Base-by-base conservation (phyloP, 257 asterid species). In the Solanum tarijense region DNA sequence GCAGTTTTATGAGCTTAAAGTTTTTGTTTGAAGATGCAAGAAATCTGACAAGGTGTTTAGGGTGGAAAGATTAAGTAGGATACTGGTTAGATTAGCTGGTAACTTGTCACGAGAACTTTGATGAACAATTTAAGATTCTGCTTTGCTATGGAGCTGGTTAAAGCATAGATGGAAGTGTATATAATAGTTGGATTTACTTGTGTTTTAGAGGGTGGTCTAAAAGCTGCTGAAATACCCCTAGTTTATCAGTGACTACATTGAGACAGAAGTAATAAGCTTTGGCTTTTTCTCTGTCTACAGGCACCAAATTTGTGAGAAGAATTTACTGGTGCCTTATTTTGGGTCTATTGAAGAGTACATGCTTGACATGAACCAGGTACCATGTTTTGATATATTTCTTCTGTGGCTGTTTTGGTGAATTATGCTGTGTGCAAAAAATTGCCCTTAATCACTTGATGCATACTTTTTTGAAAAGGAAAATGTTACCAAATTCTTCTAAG, bases 211-310 rank as follows among this genome's bases (percentile, higher is more conserved):
- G 65, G 84, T 79, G 27, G 84, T 79, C 84, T 79, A 43, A 79
- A 86, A 31, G 83, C 83, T 86, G 83, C 83, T 46, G 83, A 86
- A 71, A 38, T 86, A 12, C 75, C 84, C 74, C 23, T 73, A 43
- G 46, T 31, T 86, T 86, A 41, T 86, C 88, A 73, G 68, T 71
- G 88, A 41, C 88, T 86, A 13, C 68, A 73, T 86, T 66, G 69
- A 62, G 88, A 72, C 84, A 86, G 81, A 58, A 78, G 88, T 86
- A 86, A 46, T 86, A 62, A 73, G 84, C 88, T 86, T 74, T 72
- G 84, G 71, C 88, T 86, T 86, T 86, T 78, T 78, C 88, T 48
- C 88, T 48, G 58, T 71, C 68, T 86, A 86, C 88, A 86, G 88
- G 88, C 81, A 43, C 41, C 83, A 78, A 86, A 86, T 39, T 74